phyloP scores from a whole-genome alignment of 371 early-diverging fungal species.

The Thermomucor indicae-seudaticae region DNA sequence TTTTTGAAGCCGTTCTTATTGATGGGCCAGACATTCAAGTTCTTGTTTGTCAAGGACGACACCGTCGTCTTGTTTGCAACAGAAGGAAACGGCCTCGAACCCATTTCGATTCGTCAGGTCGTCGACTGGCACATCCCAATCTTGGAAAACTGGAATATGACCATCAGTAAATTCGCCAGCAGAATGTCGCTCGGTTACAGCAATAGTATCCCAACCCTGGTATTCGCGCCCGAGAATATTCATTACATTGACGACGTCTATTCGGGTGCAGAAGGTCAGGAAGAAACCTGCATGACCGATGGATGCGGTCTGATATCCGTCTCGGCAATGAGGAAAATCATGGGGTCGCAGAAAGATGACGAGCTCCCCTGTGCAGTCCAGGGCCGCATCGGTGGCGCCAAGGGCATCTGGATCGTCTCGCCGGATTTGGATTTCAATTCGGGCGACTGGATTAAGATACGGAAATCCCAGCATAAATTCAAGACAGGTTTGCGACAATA shows the following conservation, averaged over 20 bases:
- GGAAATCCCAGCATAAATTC: constrained; percentile 42
- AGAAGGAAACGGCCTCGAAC: constrained; percentile 24
- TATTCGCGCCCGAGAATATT: constrained; percentile 31
- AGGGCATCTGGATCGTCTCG: constrained; percentile 44
- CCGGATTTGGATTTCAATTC: constrained; percentile 26
- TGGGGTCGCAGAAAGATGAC: constrained; percentile 27
- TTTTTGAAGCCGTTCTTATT: constrained; percentile 31
- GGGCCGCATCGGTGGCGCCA: constrained; percentile 49
- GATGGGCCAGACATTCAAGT: constrained; percentile 31
- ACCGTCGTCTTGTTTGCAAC: constrained; percentile 36
- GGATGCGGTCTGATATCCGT: constrained; percentile 48
- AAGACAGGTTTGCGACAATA: constrained; percentile 26
- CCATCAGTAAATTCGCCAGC: constrained; percentile 38
- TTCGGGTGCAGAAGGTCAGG: constrained; percentile 3
- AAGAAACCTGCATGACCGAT: constrained; percentile 43
- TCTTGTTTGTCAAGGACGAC: constrained; percentile 38
- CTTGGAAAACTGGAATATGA: constrained; percentile 34
- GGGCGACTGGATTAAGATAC: constrained; percentile 35
- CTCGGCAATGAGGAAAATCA: constrained; percentile 38
- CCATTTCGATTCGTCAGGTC: constrained; percentile 27
- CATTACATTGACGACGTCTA: constrained; percentile 29
- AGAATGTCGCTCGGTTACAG: constrained; percentile 46
- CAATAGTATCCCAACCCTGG: constrained; percentile 35
- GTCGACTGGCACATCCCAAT: constrained; percentile 48
- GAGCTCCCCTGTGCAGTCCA: constrained; percentile 45